phyloP scores from a whole-genome alignment of 768 basidiomycete genomes.

The Lentinula raphanica region DNA sequence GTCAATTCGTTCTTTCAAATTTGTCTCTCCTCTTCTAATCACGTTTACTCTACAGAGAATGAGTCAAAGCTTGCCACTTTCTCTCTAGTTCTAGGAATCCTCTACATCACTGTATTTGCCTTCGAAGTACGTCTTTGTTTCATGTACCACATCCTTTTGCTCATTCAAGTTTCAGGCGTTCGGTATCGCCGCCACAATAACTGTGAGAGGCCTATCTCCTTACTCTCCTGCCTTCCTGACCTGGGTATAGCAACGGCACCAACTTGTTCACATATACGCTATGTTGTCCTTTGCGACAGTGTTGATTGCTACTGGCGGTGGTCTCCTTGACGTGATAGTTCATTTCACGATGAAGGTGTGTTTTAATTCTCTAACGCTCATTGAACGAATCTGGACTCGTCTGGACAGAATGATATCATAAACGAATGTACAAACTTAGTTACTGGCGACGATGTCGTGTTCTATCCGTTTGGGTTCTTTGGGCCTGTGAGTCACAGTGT shows the following conservation, averaged over 20 bases:
- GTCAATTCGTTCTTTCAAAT: constrained; percentile 17
- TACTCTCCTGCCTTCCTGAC: background rate
- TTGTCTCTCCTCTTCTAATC: background rate
- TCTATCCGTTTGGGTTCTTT: constrained; percentile 48
- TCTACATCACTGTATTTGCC: constrained; percentile 45
- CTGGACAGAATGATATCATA: constrained; percentile 50
- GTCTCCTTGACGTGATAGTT: constrained; percentile 49
- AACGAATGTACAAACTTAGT: constrained; percentile 43
- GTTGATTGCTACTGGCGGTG: constrained; percentile 45
- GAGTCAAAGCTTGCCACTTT: constrained; percentile 44
- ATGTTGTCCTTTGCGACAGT: constrained; percentile 42
- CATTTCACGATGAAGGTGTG: constrained; percentile 68
- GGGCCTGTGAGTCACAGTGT: constrained; percentile 33
- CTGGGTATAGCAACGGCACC: constrained; percentile 44
- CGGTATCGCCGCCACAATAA: constrained; percentile 45
- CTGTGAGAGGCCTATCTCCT: constrained; percentile 34
- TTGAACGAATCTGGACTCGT: background rate
- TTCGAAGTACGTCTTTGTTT: constrained; percentile 36
- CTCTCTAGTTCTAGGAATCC: constrained; percentile 53
- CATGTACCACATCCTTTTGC: background rate
- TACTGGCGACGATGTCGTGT: constrained; percentile 23
- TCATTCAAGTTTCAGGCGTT: constrained; percentile 24
- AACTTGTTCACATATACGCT: constrained; percentile 52
- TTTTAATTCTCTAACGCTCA: background rate
- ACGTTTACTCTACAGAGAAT: constrained; percentile 25